Percentiles rank a stretch among this genome's conserved stretches.
phyloP scores from a whole-genome alignment of 768 basidiomycete species.

The Ramaria sp. region DNA sequence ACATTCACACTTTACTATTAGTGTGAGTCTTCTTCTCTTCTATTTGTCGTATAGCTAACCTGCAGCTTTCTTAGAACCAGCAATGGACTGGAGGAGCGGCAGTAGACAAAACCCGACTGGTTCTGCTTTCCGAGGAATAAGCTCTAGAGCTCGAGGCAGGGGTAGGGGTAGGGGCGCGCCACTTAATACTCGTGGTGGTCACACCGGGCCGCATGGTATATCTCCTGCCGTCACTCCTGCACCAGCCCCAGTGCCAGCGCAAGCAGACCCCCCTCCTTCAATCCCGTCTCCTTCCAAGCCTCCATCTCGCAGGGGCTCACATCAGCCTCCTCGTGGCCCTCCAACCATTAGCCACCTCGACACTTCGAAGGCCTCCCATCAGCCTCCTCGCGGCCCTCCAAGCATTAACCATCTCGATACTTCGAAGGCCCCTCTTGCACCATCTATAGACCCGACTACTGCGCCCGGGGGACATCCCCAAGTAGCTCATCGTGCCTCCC shows the following conservation, averaged over 20 bases:
- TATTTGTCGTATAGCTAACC: not conserved
- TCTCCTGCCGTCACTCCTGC: not conserved
- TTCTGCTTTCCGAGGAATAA: slow-evolving; percentile 15
- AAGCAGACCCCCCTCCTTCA: not conserved
- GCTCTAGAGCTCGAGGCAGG: slow-evolving; percentile 18
- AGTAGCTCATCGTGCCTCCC: not conserved
- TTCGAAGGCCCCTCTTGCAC: not conserved
- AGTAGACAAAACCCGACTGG: slow-evolving; percentile 12
- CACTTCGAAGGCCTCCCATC: not conserved
- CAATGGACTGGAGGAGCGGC: slow-evolving; percentile 6
- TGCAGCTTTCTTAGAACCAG: not conserved
- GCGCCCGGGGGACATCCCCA: not conserved
- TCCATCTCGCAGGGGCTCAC: not conserved
- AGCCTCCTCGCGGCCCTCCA: not conserved
- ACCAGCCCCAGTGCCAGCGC: not conserved
- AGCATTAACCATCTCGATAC: not conserved
- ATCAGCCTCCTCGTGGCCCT: not conserved
- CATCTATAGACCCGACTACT: not conserved
- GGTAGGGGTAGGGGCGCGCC: slow-evolving; percentile 24
- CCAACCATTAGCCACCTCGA: not conserved
- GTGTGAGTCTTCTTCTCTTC: not conserved
- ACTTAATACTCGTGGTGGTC: slow-evolving; percentile 5
- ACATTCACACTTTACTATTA: not conserved
- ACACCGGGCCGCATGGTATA: not conserved
- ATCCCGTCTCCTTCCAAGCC: not conserved